Evolutionary conservation across 352 stramenopile species (phyloP).

Genomic region (Pythium volutum): DNA sequence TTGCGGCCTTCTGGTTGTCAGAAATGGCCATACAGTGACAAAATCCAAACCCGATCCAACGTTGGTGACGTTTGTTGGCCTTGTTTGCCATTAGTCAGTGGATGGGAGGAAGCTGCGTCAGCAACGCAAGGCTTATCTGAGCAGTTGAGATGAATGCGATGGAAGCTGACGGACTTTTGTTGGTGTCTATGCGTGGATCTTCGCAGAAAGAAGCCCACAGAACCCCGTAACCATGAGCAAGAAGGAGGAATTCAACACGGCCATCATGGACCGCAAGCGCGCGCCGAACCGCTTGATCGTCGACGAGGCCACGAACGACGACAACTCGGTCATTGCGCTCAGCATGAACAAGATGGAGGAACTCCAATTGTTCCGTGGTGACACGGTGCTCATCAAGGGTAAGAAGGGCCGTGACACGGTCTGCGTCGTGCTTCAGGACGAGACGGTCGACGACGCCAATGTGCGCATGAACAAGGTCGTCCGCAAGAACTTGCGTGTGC

Average conservation of each 20-base stretch:
- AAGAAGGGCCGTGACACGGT: conserved; percentile 99
- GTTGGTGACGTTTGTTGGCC: not conserved
- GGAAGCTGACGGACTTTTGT: not conserved
- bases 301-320: conserved; percentile 96
- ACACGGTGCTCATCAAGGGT: conserved; percentile 99
- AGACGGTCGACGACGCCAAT: conserved; percentile 96
- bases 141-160: not conserved
- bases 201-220: conserved; percentile 18
- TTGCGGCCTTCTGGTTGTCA: not conserved
- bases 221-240: conserved; percentile 33
- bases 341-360: conserved; percentile 97
- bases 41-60: not conserved
- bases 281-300: conserved; percentile 98
- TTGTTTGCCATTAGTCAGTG: not conserved
- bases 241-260: conserved; percentile 82
- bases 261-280: conserved; percentile 92
- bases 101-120: not conserved
- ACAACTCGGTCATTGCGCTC: conserved; percentile 96
- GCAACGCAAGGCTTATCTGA: not conserved
- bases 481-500: conserved; percentile 98
- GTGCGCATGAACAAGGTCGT: conserved; percentile 99
- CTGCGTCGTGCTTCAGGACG: conserved; percentile 97
- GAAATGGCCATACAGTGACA: not conserved
- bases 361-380: conserved; percentile 97
- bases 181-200: conserved; percentile 1